Conservation (phyloP, 2,329 filamentous ascomycete genomes). For the Metarhizium anisopliae region DNA sequence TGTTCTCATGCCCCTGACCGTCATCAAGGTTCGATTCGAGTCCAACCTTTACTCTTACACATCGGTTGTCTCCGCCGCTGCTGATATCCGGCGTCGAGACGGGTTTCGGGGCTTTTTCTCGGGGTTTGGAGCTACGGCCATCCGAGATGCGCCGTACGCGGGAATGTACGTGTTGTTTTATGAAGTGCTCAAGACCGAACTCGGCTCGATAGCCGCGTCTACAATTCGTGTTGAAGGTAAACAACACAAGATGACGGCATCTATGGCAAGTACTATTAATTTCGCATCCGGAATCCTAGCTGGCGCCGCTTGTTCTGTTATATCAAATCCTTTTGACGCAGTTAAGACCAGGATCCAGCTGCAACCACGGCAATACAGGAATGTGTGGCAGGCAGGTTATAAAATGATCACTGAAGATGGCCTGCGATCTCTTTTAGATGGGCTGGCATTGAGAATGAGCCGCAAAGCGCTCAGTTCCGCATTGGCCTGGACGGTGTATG, state of each 20-base stretch:
- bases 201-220: conserved; percentile 26
- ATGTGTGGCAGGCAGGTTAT: conserved; percentile 67
- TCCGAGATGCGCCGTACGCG: conserved; percentile 92
- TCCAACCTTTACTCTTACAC: conserved; percentile 77
- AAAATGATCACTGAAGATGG: conserved; percentile 81
- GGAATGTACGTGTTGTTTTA: conserved; percentile 93
- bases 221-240: conserved; percentile 7
- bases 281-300: conserved; percentile 76
- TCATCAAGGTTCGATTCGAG: conserved; percentile 95
- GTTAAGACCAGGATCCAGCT: conserved; percentile 93
- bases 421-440: conserved; percentile 71
- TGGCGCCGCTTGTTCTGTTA: conserved; percentile 70
- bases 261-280: conserved; percentile 58
- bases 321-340: conserved; percentile 95
- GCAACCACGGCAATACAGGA: conserved; percentile 72
- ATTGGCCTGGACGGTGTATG: conserved; percentile 95
- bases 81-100: conserved; percentile 64
- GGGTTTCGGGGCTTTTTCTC: conserved; percentile 82
- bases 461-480: conserved; percentile 89
- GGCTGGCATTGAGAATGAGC: conserved; percentile 75
- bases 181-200: conserved; percentile 65
- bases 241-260: conserved; percentile 18
- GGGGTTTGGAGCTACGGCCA: conserved; percentile 86
- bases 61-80: conserved; percentile 62
- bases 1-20: conserved; percentile 88